phyloP scores from a whole-genome alignment of 768 basidiomycete species.

The Suillus bovinus region DNA sequence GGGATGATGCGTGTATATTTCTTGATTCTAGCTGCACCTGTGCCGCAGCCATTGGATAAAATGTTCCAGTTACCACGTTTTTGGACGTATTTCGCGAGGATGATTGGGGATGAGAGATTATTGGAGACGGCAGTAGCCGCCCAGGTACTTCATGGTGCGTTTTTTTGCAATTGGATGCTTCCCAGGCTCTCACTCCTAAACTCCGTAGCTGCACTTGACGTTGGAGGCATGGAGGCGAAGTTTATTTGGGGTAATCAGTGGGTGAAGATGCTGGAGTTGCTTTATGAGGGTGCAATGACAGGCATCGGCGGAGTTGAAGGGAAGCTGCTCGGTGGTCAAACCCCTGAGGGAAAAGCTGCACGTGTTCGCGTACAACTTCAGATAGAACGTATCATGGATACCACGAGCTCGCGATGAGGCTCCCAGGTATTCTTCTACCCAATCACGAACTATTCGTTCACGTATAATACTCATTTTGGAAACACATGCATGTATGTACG shows the following conservation, averaged over 20 bases:
- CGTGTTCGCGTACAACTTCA: conserved; percentile 64
- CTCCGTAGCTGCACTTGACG: conserved; percentile 64
- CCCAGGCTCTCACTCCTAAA: conserved; percentile 8
- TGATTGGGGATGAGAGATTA: conserved; percentile 52
- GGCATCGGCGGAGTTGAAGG: conserved; percentile 45
- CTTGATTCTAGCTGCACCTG: conserved; percentile 51
- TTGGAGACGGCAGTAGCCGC: conserved; percentile 61
- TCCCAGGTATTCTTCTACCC: conserved; percentile 3
- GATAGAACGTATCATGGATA: conserved; percentile 60
- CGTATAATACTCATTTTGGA: conserved; percentile 7
- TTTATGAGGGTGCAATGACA: conserved; percentile 62
- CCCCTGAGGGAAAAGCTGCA: conserved; percentile 63
- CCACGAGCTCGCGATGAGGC: conserved; percentile 10
- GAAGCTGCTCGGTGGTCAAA: conserved; percentile 56
- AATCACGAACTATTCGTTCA: conserved; percentile 9
- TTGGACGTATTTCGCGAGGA: conserved; percentile 74
- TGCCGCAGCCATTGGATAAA: conserved; percentile 43
- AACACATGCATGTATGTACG: conserved; percentile 7
- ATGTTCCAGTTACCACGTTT: conserved; percentile 63
- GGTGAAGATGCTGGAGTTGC: conserved; percentile 65
- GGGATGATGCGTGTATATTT: conserved; percentile 91
- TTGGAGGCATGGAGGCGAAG: conserved; percentile 61
- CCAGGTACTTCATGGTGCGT: conserved; percentile 67
- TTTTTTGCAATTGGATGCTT: conserved; percentile 9
- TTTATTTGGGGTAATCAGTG: conserved; percentile 78